These are phyloP conservation scores for Cystobasidium tubakii DNA, from an alignment of 768 basidiomycete species.

Conservation along the genomic window DNA sequence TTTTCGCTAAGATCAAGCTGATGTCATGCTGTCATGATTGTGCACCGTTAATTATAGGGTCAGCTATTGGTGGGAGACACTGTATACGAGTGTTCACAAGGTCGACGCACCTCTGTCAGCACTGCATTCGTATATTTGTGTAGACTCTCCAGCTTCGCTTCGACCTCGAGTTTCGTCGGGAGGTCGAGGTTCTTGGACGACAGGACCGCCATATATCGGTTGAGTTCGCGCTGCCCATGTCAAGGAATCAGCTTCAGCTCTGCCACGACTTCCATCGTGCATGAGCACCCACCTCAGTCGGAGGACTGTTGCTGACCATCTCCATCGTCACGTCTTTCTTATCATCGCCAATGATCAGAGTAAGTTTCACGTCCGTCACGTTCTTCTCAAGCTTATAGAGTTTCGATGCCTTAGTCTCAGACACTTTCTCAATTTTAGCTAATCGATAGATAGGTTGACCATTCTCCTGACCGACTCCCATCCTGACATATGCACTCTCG, in stretches of 20 bases:
- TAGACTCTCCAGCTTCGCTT: conserved; percentile 64
- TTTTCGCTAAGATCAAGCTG: conserved; percentile 24
- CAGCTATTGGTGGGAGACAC: background rate
- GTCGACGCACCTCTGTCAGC: background rate
- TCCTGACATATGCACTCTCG: conserved; percentile 56
- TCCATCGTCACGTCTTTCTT: conserved; percentile 67
- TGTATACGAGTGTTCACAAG: background rate
- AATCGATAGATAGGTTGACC: conserved; percentile 66
- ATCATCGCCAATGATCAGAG: conserved; percentile 71
- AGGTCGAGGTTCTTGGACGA: conserved; percentile 58
- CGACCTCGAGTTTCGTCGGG: conserved; percentile 63
- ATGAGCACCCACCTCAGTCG: conserved; percentile 57
- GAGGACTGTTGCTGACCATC: conserved; percentile 70
- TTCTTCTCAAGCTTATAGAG: conserved; percentile 39
- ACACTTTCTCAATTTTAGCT: conserved; percentile 66
- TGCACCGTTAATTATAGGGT: background rate
- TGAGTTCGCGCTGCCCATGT: conserved; percentile 63
- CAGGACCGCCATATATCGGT: conserved; percentile 56
- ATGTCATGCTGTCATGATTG: conserved; percentile 23
- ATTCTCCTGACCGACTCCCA: conserved; percentile 58
- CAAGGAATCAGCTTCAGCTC: background rate
- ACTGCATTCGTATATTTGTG: conserved; percentile 38
- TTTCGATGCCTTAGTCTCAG: background rate
- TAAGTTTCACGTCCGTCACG: conserved; percentile 58
- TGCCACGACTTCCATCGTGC: background rate